These are phyloP conservation scores for Cylindrotheca closterium DNA, from an alignment of 108 stramenopile genomes.

Conservation along the genomic window DNA sequence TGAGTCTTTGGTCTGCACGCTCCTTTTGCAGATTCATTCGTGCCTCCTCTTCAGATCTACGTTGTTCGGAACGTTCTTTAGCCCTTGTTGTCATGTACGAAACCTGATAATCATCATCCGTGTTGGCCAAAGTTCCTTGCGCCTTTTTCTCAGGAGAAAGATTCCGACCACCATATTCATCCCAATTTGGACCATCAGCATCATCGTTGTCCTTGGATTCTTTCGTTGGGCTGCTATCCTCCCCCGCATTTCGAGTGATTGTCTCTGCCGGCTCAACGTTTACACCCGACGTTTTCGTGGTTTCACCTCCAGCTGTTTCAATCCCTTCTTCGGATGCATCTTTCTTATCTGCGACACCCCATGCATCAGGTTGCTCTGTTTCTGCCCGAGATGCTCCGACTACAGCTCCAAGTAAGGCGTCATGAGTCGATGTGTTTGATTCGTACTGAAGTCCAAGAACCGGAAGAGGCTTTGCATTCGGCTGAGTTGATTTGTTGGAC, in stretches of 20 bases:
- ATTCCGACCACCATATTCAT: conserved; percentile 53
- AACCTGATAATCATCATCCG: conserved; percentile 32
- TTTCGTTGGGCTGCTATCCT: not conserved
- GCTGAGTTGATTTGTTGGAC: conserved; percentile 34
- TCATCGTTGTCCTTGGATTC: not conserved
- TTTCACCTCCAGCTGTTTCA: not conserved
- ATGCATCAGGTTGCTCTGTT: conserved; percentile 45
- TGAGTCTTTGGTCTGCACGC: conserved; percentile 46
- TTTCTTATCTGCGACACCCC: conserved; percentile 47
- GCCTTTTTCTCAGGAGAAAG: conserved; percentile 13
- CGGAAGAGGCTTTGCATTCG: conserved; percentile 29
- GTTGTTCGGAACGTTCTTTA: conserved; percentile 59
- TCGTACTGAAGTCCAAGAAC: conserved; percentile 33
- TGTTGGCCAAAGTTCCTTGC: conserved; percentile 1
- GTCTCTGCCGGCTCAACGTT: not conserved
- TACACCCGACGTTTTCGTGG: not conserved
- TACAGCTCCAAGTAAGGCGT: conserved; percentile 44
- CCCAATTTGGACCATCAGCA: conserved; percentile 34
- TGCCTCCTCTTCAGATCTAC: conserved; percentile 54
- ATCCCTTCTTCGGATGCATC: not conserved
- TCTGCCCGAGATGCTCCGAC: conserved; percentile 37
- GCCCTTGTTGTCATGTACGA: conserved; percentile 58
- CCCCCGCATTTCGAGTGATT: not conserved
- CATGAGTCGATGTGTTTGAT: conserved; percentile 42
- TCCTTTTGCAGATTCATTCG: conserved; percentile 48